These are phyloP conservation scores for Sequoiadendron giganteum DNA, from an alignment of 75 land plant species.

Conservation along the genomic window DNA sequence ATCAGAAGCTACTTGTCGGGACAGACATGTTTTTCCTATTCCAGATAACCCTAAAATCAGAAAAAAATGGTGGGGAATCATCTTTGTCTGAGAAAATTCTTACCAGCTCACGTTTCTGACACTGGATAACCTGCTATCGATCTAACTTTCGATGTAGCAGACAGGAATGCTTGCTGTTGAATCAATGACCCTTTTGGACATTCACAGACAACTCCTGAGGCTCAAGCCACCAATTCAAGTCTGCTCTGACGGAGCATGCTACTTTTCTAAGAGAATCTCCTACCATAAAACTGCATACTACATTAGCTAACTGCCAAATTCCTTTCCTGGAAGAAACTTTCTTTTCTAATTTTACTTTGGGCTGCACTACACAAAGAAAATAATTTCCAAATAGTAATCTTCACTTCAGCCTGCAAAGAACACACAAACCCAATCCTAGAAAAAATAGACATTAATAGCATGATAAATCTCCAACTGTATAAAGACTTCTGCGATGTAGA, in stretches of 20 bases:
- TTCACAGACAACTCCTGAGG: constrained; percentile 15
- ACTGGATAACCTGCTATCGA: constrained; percentile 30
- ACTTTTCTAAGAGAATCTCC: constrained; percentile 28
- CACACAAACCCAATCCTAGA: too few relatives aligned
- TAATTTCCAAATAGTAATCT: too few relatives aligned
- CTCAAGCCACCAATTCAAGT: constrained; percentile 42
- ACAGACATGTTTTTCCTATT: constrained; percentile 55
- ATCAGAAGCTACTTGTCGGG: constrained; percentile 46
- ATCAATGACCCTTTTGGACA: constrained; percentile 27
- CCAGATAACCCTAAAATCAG: constrained; percentile 50
- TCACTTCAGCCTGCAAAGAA: too few relatives aligned
- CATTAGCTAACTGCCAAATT: constrained; percentile 16
- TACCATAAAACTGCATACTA: constrained; percentile 21
- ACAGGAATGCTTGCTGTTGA: constrained; percentile 17
- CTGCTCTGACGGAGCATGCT: constrained; percentile 15
- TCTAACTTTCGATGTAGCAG: constrained; percentile 17
- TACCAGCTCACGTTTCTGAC: constrained; percentile 24
- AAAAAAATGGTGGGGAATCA: constrained; percentile 23
- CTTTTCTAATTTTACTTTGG: constrained; percentile 31
- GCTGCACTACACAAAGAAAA: too few relatives aligned
- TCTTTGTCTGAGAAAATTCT: constrained; percentile 23
- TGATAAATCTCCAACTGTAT: too few relatives aligned
- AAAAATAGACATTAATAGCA: too few relatives aligned
- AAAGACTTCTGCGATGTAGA: too few relatives aligned
- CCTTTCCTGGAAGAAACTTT: constrained; percentile 27